Conservation (phyloP, 2,329 filamentous ascomycete genomes). For the Diplodia corticola region DNA sequence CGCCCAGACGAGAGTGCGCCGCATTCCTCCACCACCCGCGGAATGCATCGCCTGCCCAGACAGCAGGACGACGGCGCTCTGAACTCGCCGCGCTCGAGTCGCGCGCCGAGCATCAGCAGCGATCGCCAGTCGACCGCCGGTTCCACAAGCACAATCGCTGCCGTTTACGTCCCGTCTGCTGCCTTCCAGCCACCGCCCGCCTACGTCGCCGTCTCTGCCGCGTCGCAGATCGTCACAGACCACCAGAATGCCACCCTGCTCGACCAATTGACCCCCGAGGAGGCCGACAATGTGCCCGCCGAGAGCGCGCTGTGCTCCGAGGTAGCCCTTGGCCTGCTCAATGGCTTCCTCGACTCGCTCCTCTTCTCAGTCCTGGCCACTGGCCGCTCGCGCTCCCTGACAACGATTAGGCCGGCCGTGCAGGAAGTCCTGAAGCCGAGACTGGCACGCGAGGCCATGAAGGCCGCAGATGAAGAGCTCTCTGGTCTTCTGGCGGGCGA, state of each 20-base stretch:
- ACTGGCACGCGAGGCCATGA: slow-evolving; percentile 80
- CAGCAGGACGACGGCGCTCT: slow-evolving; percentile 17
- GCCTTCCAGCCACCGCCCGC: slow-evolving; percentile 72
- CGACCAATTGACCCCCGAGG: slow-evolving; percentile 68
- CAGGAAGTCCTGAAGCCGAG: slow-evolving; percentile 85
- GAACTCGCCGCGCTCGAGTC: slow-evolving; percentile 39
- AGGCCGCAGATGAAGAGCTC: slow-evolving; percentile 81
- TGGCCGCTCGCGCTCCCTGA: slow-evolving; percentile 75
- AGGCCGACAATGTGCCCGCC: slow-evolving; percentile 57
- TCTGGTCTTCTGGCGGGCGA: slow-evolving; percentile 86
- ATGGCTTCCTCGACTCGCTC: slow-evolving; percentile 90
- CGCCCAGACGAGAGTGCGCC: background rate
- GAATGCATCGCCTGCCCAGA: slow-evolving; percentile 17
- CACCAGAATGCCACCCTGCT: slow-evolving; percentile 76
- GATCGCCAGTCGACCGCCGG: slow-evolving; percentile 62
- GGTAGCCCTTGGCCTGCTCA: slow-evolving; percentile 74
- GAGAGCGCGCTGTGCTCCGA: slow-evolving; percentile 71
- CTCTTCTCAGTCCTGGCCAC: slow-evolving; percentile 85
- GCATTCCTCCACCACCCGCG: slow-evolving; percentile 6
- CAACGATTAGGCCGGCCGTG: slow-evolving; percentile 76
- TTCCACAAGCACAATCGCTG: slow-evolving; percentile 52
- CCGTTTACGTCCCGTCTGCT: slow-evolving; percentile 63
- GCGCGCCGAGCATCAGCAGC: slow-evolving; percentile 63
- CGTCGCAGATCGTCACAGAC: slow-evolving; percentile 87
- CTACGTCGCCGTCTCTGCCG: slow-evolving; percentile 85